Percentiles rank a stretch among this genome's conserved stretches.
These are phyloP conservation scores for Penicillium robsamsonii DNA, from an alignment of 495 filamentous ascomycete genomes.

Conservation along the genomic window DNA sequence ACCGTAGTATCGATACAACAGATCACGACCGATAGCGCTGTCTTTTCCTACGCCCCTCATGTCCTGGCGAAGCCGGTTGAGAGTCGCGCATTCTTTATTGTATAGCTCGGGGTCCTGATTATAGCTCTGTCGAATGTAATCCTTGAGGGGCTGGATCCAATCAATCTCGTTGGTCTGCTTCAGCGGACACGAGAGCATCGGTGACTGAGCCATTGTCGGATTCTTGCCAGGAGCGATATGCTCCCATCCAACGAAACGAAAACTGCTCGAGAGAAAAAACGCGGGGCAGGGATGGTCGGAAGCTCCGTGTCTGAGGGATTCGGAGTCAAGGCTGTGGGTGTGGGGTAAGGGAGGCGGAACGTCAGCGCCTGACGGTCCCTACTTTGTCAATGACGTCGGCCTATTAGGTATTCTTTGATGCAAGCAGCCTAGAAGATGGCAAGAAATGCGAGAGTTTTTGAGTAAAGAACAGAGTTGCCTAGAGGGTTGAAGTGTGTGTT, in stretches of 20 bases:
- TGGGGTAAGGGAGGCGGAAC: conserved; percentile 30
- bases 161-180: conserved; percentile 99
- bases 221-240: conserved; percentile 38
- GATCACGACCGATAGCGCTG: conserved; percentile 87
- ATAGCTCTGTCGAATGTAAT: conserved; percentile 89
- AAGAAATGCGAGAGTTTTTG: conserved; percentile 1
- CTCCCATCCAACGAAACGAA: conserved; percentile 36
- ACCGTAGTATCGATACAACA: conserved; percentile 96
- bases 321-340: conserved; percentile 30
- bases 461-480: conserved; percentile 9
- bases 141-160: conserved; percentile 91
- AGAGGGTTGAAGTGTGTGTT: conserved; percentile 3
- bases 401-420: not conserved
- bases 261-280: conserved; percentile 9
- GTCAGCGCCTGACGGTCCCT: conserved; percentile 23
- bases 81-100: conserved; percentile 86
- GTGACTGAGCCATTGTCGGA: conserved; percentile 68
- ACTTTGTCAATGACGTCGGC: conserved; percentile 28
- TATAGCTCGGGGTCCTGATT: conserved; percentile 96
- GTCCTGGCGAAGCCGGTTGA: conserved; percentile 96
- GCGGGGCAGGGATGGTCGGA: conserved; percentile 16
- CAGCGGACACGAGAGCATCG: conserved; percentile 88
- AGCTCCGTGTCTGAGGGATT: conserved; percentile 17
- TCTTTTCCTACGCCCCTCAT: conserved; percentile 98
- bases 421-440: not conserved